These are phyloP conservation scores for Pseudophaeomoniella oleicola DNA, from an alignment of 2,329 filamentous ascomycete genomes.

Conservation along the genomic window DNA sequence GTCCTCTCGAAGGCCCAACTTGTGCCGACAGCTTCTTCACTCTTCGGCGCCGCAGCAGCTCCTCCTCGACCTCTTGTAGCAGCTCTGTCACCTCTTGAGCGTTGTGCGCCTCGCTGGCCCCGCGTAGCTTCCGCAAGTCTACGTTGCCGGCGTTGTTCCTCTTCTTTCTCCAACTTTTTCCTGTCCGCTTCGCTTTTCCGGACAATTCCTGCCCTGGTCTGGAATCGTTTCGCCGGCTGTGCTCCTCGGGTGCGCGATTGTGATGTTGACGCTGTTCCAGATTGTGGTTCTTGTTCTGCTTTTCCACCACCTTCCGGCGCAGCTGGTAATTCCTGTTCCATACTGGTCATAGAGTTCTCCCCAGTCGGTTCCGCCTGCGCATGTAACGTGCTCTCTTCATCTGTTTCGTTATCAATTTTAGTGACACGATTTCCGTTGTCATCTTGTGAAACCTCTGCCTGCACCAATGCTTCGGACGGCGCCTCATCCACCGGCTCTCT, in stretches of 20 bases:
- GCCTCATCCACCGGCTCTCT: slow-evolving; percentile 7
- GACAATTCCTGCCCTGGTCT: slow-evolving; percentile 10
- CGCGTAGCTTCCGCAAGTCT: neutral
- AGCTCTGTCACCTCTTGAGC: slow-evolving; percentile 8
- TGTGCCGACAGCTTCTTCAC: slow-evolving; percentile 1
- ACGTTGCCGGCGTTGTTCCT: slow-evolving; percentile 5
- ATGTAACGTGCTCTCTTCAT: no score
- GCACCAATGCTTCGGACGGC: slow-evolving; percentile 1
- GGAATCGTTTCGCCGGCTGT: slow-evolving; percentile 3
- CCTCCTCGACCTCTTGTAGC: slow-evolving; percentile 16
- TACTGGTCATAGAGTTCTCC: no score
- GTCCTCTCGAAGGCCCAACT: neutral
- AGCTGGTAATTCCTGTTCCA: no score
- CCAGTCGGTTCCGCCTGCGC: no score
- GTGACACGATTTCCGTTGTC: no score
- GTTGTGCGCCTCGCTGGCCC: neutral
- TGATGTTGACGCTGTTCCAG: no score
- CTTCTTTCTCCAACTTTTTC: slow-evolving; percentile 11
- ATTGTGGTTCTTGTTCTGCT: no score
- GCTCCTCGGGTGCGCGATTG: neutral
- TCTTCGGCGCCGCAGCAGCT: slow-evolving; percentile 6
- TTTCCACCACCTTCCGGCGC: no score
- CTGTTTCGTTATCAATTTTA: no score
- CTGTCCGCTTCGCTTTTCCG: slow-evolving; percentile 12
- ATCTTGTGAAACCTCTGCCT: neutral